A percentile compares a stretch with the other conserved stretches of the same genome.
Evolutionary conservation across 1,284 basidiomycete genomes (phyloP).

Genomic region (Malassezia slooffiae): DNA sequence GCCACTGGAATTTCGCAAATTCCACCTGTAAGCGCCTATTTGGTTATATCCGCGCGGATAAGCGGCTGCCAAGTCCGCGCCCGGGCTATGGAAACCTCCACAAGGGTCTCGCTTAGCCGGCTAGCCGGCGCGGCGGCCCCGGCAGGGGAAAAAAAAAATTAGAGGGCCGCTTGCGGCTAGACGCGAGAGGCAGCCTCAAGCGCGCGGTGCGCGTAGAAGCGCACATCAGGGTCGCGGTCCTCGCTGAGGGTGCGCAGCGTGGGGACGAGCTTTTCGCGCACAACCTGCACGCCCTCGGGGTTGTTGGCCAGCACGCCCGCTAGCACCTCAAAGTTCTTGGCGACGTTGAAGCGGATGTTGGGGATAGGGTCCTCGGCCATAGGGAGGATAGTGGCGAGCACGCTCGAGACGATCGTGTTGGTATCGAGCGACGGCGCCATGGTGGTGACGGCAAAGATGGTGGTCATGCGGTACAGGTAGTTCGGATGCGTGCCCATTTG

Average conservation of each 20-base stretch:
- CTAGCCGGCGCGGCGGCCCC: too few relatives aligned
- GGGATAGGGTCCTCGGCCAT: slow-evolving; percentile 87
- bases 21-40: too few relatives aligned
- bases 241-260: slow-evolving; percentile 75
- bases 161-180: neutral
- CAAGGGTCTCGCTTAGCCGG: too few relatives aligned
- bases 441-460: slow-evolving; percentile 93
- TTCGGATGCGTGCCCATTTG: slow-evolving; percentile 96
- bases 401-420: slow-evolving; percentile 71
- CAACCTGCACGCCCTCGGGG: slow-evolving; percentile 64
- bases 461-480: slow-evolving; percentile 97
- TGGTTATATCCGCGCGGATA: too few relatives aligned
- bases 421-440: slow-evolving; percentile 85
- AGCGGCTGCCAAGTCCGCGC: too few relatives aligned
- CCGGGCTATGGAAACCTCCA: too few relatives aligned
- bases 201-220: slow-evolving; percentile 55
- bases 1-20: too few relatives aligned
- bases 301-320: slow-evolving; percentile 59
- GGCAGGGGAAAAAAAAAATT: too few relatives aligned
- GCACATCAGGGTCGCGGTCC: slow-evolving; percentile 88
- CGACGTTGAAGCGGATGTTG: slow-evolving; percentile 98
- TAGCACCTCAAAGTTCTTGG: slow-evolving; percentile 66
- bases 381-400: slow-evolving; percentile 73
- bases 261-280: slow-evolving; percentile 65
- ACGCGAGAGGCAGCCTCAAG: slow-evolving; percentile 19